Conservation (phyloP, 208 protist species). For the Crithidia thermophila region DNA sequence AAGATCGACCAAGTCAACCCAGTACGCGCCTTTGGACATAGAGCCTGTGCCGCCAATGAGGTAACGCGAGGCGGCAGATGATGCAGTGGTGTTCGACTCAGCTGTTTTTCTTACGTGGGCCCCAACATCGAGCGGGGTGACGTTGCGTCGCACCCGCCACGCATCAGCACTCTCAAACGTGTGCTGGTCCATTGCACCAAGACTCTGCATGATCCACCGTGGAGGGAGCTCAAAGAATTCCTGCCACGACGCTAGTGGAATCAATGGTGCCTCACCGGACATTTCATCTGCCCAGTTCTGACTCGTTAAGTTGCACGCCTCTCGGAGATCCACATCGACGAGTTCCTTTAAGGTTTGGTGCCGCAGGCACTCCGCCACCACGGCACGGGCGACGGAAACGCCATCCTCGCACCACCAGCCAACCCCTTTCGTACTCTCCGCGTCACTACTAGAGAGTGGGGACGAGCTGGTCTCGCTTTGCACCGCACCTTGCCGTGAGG, state of each 20-base stretch:
- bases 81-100: not conserved
- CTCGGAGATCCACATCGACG: slow-evolving; percentile 12
- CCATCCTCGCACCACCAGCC: slow-evolving; percentile 17
- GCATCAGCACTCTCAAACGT: not conserved
- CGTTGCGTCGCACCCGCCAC: slow-evolving; percentile 22
- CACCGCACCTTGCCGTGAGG: no score
- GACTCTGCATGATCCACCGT: slow-evolving; percentile 72
- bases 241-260: slow-evolving; percentile 26
- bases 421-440: not conserved
- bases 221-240: slow-evolving; percentile 53
- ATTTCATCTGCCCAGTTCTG: not conserved
- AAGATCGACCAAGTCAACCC: slow-evolving; percentile 36
- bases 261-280: not conserved
- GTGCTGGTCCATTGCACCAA: slow-evolving; percentile 36
- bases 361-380: slow-evolving; percentile 27
- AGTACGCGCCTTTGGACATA: slow-evolving; percentile 38
- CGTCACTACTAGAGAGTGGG: no score
- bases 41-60: slow-evolving; percentile 21
- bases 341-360: slow-evolving; percentile 21
- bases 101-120: slow-evolving; percentile 19
- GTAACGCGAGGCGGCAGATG: not conserved
- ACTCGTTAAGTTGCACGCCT: slow-evolving; percentile 4
- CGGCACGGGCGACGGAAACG: not conserved
- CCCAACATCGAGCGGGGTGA: slow-evolving; percentile 55
- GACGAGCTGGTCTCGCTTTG: no score